Conservation (phyloP, 306 rosid species). For the Gleditsia sinensis region DNA sequence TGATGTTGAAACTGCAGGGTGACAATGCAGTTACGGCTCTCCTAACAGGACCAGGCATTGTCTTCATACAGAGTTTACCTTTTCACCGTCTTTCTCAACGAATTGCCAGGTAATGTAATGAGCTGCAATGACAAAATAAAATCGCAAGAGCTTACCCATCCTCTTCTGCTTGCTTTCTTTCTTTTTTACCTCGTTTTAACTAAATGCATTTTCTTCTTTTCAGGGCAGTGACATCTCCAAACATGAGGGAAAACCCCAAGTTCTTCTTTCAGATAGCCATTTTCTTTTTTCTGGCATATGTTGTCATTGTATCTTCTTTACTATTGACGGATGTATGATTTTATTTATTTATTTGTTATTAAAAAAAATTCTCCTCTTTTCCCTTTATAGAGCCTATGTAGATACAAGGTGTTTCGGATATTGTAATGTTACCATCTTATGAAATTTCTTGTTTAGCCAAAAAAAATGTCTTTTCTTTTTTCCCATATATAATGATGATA, state of each 20-base stretch:
- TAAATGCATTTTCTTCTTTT: slow-evolving; percentile 11
- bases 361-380: neutral
- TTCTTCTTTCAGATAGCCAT: slow-evolving; percentile 62
- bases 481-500: neutral
- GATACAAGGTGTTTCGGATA: neutral
- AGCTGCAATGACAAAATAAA: neutral
- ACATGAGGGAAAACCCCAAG: slow-evolving; percentile 75
- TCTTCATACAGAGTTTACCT: slow-evolving; percentile 72
- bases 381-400: neutral
- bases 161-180: neutral
- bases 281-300: slow-evolving; percentile 75
- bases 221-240: slow-evolving; percentile 75
- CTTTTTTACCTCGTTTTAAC: neutral
- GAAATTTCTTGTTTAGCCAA: neutral
- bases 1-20: slow-evolving; percentile 46
- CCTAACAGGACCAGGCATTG: slow-evolving; percentile 72
- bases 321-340: slow-evolving; percentile 66
- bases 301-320: slow-evolving; percentile 68
- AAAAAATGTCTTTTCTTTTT: neutral
- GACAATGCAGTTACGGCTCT: slow-evolving; percentile 61
- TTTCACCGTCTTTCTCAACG: slow-evolving; percentile 70
- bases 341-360: neutral
- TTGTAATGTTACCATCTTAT: neutral
- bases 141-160: neutral
- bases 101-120: slow-evolving; percentile 55